A percentile compares a stretch with the other conserved stretches of the same genome.
These are phyloP conservation scores for Stromatinia cepivora DNA, from an alignment of 2,329 filamentous ascomycete genomes.

Conservation along the genomic window DNA sequence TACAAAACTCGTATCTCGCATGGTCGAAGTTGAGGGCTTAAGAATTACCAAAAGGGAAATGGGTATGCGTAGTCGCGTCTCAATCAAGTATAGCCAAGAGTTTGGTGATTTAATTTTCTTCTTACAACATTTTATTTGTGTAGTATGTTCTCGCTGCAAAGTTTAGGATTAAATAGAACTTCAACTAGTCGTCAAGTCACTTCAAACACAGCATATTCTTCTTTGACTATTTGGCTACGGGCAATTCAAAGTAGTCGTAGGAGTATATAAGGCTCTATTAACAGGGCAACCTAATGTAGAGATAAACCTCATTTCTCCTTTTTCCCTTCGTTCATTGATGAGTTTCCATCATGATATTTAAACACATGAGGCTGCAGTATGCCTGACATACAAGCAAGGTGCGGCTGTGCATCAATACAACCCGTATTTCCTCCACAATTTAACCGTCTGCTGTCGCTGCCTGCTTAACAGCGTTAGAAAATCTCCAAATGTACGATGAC, in stretches of 20 bases:
- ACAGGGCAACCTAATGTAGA: too few species aligned
- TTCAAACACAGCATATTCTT: too few species aligned
- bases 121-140: neutral
- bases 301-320: too few species aligned
- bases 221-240: too few species aligned
- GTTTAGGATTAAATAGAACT: neutral
- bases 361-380: neutral
- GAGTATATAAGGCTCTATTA: neutral
- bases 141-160: too few species aligned
- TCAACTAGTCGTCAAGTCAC: neutral
- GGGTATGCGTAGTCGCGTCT: neutral
- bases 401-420: neutral
- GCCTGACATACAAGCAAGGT: neutral
- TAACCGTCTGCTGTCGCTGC: neutral
- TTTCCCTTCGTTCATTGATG: too few species aligned
- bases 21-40: neutral
- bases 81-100: neutral
- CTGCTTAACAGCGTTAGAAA: too few species aligned
- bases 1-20: neutral
- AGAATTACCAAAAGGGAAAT: neutral
- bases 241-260: neutral
- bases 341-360: too few species aligned
- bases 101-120: too few species aligned
- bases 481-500: neutral
- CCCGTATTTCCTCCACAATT: too few species aligned